Evolutionary conservation across 1,139 yeast genomes (phyloP), one percentile per base, ranked within the genome.

Genomic region (Yamadazyma triangularis): DNA sequence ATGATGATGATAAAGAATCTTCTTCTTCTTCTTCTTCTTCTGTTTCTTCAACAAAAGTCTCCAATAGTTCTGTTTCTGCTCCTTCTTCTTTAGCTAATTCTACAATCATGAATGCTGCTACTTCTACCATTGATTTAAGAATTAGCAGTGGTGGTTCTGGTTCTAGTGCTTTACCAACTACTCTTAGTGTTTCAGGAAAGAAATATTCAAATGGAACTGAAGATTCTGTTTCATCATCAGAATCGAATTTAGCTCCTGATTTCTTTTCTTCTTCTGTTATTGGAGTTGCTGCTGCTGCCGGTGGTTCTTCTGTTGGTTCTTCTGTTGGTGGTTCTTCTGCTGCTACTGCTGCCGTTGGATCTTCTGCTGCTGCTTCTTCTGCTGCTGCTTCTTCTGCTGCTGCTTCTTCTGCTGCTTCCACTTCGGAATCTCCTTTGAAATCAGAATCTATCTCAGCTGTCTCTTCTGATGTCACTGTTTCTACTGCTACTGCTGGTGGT

Each of bases 111-210:
- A n/a, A n/a, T n/a, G n/a, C n/a, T n/a, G 16, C 32, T 9, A 36
- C 36, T 18, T 36, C 40, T 20, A 44, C 48, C 21, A 46, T 46
- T 34, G 50, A 46, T 26, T 46, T 46, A 23, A 46, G 50, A 42
- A 27, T 46, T 30, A 33, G 39, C 10, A 38, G 44, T 25, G 26
- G 36, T 22, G 11, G 30, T 5, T 29, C 37, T 15, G 10, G 32
- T 15, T n/a, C 29, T 13, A 25, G 8, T 15, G n/a, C 34, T 13
- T 21, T 16, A 13, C 20, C 32, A 11, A 22, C 36, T 13, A 20
- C 31, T 5, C 19, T 15, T 13, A 13, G 8, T 11, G 12, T 10
- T 14, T 30, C 31, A 18, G 43, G 24, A 8, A 34, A 32, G n/a
- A 25, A 26, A 12, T 43, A 31, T 27, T 24, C 37, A 23, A 43